Evolutionary conservation across 2,329 filamentous ascomycete species (phyloP), one percentile per base, ranked within the genome.

Genomic region (Cercospora canescens): DNA sequence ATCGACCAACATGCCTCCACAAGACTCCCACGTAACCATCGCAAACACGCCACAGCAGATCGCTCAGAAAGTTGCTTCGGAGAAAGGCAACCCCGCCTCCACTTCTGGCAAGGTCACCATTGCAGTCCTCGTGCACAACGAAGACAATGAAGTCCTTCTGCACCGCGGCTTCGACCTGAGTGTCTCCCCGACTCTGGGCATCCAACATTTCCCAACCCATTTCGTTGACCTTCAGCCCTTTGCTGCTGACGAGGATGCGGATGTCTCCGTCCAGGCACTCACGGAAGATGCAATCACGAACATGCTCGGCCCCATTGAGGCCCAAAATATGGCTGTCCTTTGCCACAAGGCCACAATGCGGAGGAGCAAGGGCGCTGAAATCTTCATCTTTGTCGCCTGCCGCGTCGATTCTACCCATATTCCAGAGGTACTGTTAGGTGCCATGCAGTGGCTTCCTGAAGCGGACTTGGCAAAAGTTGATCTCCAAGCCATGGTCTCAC

Each of bases 371-470:
- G 24, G 16, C 9, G 50, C 50, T 34, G 50, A 37, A 9, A 30
- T 48, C 24, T 35, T 63, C 18, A 35, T 50, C 12, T 58, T 63
- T 30, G 30, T 37, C 26, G 52, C 62, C 24, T 59, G 54, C 21
- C 35, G 37, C 18, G 16, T 63, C 30, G 54, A 63, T 21, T 48
- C 62, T 8, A 16, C 26, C 4, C 34, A 63, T 11, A 35, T 63
- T 12, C 54, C 62, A 18, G 30, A 50, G 12, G 18, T 21, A 14
- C 24, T 57, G 11, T 34, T 62, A 16, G 28, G 24, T 35, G 59
- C n/a, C 12, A 34, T 60, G 26, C 60, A 56, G 24, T 66, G 64
- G 64, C 60, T 63, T 8, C 45, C 60, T n/a, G 64, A 66, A 55
- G 16, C 60, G 14, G 55, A 32, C 9, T 39, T 63, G 11, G 48